Base-by-base conservation (phyloP, 495 filamentous ascomycete genomes). In the Penicillium pancosmium region DNA sequence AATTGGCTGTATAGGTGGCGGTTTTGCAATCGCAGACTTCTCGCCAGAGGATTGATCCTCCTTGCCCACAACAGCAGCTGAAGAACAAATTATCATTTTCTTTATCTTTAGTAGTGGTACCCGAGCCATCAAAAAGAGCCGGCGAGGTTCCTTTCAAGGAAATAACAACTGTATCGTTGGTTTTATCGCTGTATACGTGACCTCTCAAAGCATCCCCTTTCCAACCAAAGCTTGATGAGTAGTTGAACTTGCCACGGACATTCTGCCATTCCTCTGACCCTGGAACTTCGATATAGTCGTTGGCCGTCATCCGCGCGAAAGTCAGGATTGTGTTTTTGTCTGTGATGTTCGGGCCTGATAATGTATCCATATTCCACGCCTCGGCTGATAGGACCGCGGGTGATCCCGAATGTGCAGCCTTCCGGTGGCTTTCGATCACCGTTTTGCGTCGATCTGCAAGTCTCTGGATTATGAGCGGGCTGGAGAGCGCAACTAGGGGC, bases 31-130 rank as follows among this genome's bases (percentile, higher is more conserved):
- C 88, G 69, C 94, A 98, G 46, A 95, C 91, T 67, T 94, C 88
- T 53, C 86, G 85, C 88, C 91, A 97, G 21, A 91, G 83, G 75
- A 85, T 89, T 15, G 91, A 89, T 0, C 91, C 91, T 57, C 95
- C 91, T 76, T 97, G 91, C 11, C 86, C 94, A 75, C 94, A 98
- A 69, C 94, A 98, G 75, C 94, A 98, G 68, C 93, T 92, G 77
- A 97, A 97, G 70, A 93, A 95, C 9, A 98, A 83, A 68, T 98
- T 98, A 70, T 98, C 94, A 69, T 98, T 98, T 50, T 90, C 77
- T 73, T 98, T 98, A 75, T 98, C 94, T 67, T 97, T 97, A 5
- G 92, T 96, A 0, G 92, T 97, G 0, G 94, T 97, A 12, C 91
- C 93, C 9, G 92, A 90, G 4, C 94, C 94, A 70, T 98, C 94